Percentiles rank a stretch among this genome's conserved stretches.
Evolutionary conservation across 257 asterid genomes (phyloP).

Genomic region (Gentiana straminea): DNA sequence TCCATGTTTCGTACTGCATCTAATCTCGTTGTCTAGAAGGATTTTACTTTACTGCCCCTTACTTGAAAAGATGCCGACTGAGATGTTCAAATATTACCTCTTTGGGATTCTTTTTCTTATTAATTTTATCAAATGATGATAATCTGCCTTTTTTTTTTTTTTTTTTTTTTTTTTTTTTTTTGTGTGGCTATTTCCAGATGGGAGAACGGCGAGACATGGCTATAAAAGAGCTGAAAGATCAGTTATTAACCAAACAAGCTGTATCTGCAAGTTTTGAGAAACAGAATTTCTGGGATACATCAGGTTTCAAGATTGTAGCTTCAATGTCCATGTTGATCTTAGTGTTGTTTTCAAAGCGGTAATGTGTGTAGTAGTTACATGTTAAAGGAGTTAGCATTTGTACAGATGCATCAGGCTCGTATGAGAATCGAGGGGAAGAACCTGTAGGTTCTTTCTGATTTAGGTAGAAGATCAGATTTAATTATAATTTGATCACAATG

Average conservation of each 20-base stretch:
- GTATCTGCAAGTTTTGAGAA: slow-evolving; percentile 25
- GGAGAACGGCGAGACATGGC: slow-evolving; percentile 81
- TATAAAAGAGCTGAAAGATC: slow-evolving; percentile 70
- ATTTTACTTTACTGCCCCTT: not conserved
- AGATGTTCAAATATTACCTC: not conserved
- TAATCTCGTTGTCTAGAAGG: too few relatives aligned
- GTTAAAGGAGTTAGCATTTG: too few relatives aligned
- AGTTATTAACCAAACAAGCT: slow-evolving; percentile 39
- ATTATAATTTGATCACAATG: too few relatives aligned
- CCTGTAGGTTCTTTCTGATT: too few relatives aligned
- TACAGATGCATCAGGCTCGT: too few relatives aligned
- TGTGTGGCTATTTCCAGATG: slow-evolving; percentile 34
- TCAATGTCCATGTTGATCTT: slow-evolving; percentile 82
- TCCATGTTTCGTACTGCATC: too few relatives aligned
- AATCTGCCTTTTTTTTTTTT: not conserved
- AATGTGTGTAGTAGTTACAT: not conserved
- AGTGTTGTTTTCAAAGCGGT: slow-evolving; percentile 70
- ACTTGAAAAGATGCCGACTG: not conserved
- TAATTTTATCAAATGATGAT: not conserved
- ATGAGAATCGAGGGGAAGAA: too few relatives aligned
- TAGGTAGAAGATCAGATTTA: too few relatives aligned
- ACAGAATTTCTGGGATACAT: slow-evolving; percentile 71
- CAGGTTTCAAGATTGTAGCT: slow-evolving; percentile 66
- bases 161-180: not conserved
- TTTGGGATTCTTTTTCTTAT: not conserved